Evolutionary conservation across 495 filamentous ascomycete species (phyloP).

Genomic region (Recurvomyces mirabilis): DNA sequence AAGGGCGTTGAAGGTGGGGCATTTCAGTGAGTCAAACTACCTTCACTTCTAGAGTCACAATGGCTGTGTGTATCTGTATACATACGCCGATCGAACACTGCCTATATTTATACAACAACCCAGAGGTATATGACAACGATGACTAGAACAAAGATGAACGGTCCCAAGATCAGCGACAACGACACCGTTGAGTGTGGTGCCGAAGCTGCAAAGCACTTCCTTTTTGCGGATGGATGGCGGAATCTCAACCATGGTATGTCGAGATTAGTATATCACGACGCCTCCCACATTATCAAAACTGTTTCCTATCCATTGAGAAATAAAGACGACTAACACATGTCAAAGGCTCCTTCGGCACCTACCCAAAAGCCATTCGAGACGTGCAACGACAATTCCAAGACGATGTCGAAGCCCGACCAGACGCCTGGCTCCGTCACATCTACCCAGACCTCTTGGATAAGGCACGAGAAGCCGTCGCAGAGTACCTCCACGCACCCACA

Average conservation of each 20-base stretch:
- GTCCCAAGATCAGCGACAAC: not conserved
- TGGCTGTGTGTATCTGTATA: no score
- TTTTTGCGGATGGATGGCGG: constrained; percentile 52
- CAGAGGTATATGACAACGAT: no score
- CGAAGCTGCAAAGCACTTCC: constrained; percentile 40
- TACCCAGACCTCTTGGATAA: constrained; percentile 48
- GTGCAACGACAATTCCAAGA: constrained; percentile 48
- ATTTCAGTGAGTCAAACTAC: no score
- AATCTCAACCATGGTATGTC: constrained; percentile 73
- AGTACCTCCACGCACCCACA: constrained; percentile 47
- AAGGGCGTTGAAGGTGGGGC: no score
- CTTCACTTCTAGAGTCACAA: no score
- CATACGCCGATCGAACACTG: no score
- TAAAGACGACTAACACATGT: no score
- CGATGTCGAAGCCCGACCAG: constrained; percentile 51
- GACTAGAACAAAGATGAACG: not conserved
- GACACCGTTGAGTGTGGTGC: constrained; percentile 6
- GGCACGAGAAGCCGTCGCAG: constrained; percentile 52
- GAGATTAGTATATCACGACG: not conserved
- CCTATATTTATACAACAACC: no score
- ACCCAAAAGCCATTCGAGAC: constrained; percentile 48
- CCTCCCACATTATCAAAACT: not conserved
- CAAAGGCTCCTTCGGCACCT: constrained; percentile 68
- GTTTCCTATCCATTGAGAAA: no score
- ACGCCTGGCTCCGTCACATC: constrained; percentile 59